These are phyloP conservation scores for Papiliotrema laurentii DNA, from an alignment of 1,284 basidiomycete genomes.

Conservation along the genomic window DNA sequence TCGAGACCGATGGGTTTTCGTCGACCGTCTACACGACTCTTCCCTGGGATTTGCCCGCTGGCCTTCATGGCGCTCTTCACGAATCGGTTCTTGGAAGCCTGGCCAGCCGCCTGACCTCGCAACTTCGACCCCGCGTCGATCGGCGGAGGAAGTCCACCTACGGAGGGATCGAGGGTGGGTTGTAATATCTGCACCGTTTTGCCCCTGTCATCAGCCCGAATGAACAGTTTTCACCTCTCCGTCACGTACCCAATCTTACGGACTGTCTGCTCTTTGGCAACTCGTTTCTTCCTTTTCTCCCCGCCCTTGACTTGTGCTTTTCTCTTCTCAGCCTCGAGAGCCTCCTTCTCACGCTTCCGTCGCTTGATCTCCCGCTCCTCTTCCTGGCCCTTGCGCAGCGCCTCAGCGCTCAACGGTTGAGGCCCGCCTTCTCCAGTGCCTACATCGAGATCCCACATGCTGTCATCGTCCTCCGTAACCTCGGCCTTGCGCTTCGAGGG, in stretches of 20 bases:
- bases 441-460: conserved; percentile 17
- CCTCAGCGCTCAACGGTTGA: conserved; percentile 14
- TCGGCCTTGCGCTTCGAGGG: neutral
- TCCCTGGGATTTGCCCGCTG: conserved; percentile 19
- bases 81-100: conserved; percentile 10
- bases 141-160: conserved; percentile 1
- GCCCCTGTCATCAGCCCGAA: conserved; percentile 1
- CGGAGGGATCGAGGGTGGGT: neutral
- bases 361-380: conserved; percentile 9
- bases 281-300: conserved; percentile 15
- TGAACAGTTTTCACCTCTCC: too few relatives aligned
- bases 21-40: conserved; percentile 10
- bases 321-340: neutral
- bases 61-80: conserved; percentile 18
- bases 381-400: conserved; percentile 12
- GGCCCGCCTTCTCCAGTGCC: conserved; percentile 4
- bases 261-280: conserved; percentile 9
- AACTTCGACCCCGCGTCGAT: neutral
- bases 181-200: neutral
- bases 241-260: conserved; percentile 15
- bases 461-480: conserved; percentile 12
- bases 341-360: conserved; percentile 3
- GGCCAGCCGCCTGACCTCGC: conserved; percentile 1
- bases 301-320: conserved; percentile 1
- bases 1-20: conserved; percentile 3